Conservation (phyloP, 768 basidiomycete species). For the Termitomyces sp. region DNA sequence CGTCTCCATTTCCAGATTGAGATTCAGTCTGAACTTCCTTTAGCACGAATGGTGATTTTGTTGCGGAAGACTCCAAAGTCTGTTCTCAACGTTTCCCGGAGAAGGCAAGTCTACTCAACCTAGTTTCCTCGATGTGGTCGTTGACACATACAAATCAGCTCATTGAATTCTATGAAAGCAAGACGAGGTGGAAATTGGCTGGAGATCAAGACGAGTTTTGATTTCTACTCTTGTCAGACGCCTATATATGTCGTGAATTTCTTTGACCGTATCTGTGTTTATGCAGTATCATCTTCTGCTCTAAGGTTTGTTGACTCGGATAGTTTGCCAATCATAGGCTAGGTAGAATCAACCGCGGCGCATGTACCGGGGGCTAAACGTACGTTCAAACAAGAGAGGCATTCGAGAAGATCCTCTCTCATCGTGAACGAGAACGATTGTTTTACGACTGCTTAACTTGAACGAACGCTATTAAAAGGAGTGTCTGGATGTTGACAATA, state of each 20-base stretch:
- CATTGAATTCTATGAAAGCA: constrained; percentile 59
- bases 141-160: constrained; percentile 31
- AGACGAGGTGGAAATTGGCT: constrained; percentile 48
- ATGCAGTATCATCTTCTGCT: not conserved
- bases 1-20: constrained; percentile 20
- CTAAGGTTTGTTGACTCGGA: too few relatives aligned
- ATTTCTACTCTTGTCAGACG: not conserved
- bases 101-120: constrained; percentile 35
- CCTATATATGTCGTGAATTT: not conserved
- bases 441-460: too few relatives aligned
- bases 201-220: constrained; percentile 10
- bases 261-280: not conserved
- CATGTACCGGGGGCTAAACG: not conserved
- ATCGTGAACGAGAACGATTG: too few relatives aligned
- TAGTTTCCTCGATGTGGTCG: not conserved
- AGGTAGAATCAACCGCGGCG: too few relatives aligned
- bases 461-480: not conserved
- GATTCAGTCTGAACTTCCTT: constrained; percentile 1
- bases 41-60: constrained; percentile 43
- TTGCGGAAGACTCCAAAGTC: constrained; percentile 43
- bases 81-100: constrained; percentile 66
- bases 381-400: not conserved
- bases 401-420: too few relatives aligned
- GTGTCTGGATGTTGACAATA: not conserved
- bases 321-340: not conserved